phyloP scores from a whole-genome alignment of 495 filamentous ascomycete species.

The Penicillium crystallinum region DNA sequence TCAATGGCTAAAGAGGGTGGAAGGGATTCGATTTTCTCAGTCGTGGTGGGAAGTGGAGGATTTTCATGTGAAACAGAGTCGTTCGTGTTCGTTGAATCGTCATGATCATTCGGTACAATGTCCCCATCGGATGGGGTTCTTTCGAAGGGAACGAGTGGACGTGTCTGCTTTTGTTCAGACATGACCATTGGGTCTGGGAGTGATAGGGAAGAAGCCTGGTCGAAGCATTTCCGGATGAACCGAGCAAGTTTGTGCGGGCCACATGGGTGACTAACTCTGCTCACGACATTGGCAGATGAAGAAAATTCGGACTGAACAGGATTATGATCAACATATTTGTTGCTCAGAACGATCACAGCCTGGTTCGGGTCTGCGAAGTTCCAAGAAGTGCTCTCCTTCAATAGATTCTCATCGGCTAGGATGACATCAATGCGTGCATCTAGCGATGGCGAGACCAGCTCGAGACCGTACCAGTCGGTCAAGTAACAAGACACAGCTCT shows the following conservation, averaged over 20 bases:
- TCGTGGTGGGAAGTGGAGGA: background rate
- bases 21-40: background rate
- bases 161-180: background rate
- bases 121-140: background rate
- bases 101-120: background rate
- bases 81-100: background rate
- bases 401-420: constrained; percentile 27
- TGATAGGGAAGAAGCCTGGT: background rate
- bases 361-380: constrained; percentile 2
- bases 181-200: background rate
- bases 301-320: constrained; percentile 15
- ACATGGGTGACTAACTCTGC: constrained; percentile 45
- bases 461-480: constrained; percentile 41
- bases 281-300: constrained; percentile 20
- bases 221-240: constrained; percentile 34
- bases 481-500: constrained; percentile 24
- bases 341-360: constrained; percentile 27
- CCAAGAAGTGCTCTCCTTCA: constrained; percentile 5
- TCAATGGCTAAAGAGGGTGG: background rate
- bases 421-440: constrained; percentile 26
- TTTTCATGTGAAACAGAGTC: background rate
- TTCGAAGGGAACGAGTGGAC: background rate
- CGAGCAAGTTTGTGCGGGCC: constrained; percentile 60
- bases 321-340: constrained; percentile 22
- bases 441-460: constrained; percentile 26